A percentile compares a stretch with the other conserved stretches of the same genome.
These are phyloP conservation scores for Dittrichia graveolens DNA, from an alignment of 129 eudicot species.

Conservation along the genomic window DNA sequence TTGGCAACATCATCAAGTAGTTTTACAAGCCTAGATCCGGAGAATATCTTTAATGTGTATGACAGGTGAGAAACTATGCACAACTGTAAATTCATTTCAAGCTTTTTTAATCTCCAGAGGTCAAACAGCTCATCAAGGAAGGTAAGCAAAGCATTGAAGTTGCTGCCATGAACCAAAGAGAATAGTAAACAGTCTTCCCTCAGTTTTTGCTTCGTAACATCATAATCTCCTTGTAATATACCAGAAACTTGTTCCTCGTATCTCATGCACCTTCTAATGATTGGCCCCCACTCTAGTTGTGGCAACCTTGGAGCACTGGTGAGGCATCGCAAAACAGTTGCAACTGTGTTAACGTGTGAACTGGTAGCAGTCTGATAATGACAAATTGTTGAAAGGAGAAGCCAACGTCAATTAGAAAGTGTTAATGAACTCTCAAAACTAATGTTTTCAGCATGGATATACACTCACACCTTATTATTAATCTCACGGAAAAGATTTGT, in stretches of 20 bases:
- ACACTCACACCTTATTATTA: neutral
- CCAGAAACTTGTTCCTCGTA: constrained; percentile 55
- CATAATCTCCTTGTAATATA: constrained; percentile 28
- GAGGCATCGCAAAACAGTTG: constrained; percentile 67
- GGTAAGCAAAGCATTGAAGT: constrained; percentile 58
- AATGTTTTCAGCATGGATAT: neutral
- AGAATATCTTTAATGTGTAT: constrained; percentile 62
- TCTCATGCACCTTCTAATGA: constrained; percentile 84
- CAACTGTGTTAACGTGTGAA: constrained; percentile 54
- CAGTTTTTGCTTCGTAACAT: constrained; percentile 44
- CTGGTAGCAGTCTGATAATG: constrained; percentile 40
- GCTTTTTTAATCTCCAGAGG: constrained; percentile 69
- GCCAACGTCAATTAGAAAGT: neutral
- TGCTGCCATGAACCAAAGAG: constrained; percentile 67
- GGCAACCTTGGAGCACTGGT: constrained; percentile 84
- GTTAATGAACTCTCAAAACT: neutral
- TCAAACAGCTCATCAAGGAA: constrained; percentile 83
- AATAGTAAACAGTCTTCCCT: constrained; percentile 70
- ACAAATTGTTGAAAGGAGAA: neutral
- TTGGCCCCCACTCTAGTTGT: constrained; percentile 74
- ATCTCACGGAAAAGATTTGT: constrained; percentile 2
- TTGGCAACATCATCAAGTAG: constrained; percentile 64
- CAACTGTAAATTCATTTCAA: constrained; percentile 69
- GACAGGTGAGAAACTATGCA: constrained; percentile 58
- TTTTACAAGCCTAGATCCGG: constrained; percentile 67